A percentile compares a stretch with the other conserved stretches of the same genome.
Conservation (phyloP, 106 monocot species). For the Apostasia ramifera region DNA sequence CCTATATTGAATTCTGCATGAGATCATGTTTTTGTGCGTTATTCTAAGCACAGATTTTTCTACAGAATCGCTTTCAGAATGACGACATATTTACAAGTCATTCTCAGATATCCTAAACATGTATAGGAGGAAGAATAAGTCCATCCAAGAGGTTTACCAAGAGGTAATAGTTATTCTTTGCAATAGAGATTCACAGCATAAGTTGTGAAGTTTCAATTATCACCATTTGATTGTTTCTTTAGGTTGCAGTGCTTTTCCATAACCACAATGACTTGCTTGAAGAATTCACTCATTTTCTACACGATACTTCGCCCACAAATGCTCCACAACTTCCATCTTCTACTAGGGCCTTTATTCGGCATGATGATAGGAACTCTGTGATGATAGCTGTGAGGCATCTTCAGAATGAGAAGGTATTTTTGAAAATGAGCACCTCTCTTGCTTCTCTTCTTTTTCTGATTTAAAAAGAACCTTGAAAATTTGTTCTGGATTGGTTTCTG, state of each 20-base stretch:
- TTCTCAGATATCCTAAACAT: conserved; percentile 97
- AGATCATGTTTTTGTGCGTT: background rate
- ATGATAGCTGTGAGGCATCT: conserved; percentile 25
- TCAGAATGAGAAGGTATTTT: conserved; percentile 40
- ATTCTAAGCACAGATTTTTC: background rate
- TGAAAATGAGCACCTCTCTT: too few species aligned
- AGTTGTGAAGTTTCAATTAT: background rate
- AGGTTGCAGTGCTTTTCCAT: conserved; percentile 78
- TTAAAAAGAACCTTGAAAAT: too few species aligned
- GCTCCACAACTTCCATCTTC: conserved; percentile 33
- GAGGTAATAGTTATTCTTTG: conserved; percentile 31
- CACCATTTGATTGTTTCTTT: background rate
- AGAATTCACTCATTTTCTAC: conserved; percentile 93
- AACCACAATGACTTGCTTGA: conserved; percentile 82
- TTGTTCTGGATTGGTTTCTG: too few species aligned
- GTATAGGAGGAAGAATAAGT: conserved; percentile 83
- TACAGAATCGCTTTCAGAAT: conserved; percentile 86
- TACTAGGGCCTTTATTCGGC: conserved; percentile 39
- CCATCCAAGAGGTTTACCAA: conserved; percentile 87
- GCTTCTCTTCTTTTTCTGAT: too few species aligned
- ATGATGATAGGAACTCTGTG: conserved; percentile 50
- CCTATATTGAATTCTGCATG: background rate
- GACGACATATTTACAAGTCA: conserved; percentile 86
- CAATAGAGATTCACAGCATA: background rate
- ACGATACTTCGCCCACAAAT: conserved; percentile 42